Conservation (phyloP, 164 flowering plant species). For the Malania oleifera region DNA sequence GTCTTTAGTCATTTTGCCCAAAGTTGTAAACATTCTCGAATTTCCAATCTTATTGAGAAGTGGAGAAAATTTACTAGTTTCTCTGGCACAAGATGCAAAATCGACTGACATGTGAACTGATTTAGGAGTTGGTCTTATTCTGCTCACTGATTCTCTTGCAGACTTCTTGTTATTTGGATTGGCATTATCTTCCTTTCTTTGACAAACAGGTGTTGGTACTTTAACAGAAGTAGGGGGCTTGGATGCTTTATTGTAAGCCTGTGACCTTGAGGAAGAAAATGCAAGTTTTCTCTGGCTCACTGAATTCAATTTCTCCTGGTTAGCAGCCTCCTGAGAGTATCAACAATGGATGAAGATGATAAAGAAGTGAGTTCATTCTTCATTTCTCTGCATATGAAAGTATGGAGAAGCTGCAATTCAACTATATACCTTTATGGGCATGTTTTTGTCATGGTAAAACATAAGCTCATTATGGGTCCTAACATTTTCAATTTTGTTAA, state of each 20-base stretch:
- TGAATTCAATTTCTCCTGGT: conserved; percentile 18
- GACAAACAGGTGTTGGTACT: conserved; percentile 17
- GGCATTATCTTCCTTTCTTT: conserved; percentile 23
- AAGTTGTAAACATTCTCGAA: conserved; percentile 20
- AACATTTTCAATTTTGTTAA: conserved; percentile 16
- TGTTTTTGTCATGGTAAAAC: conserved; percentile 14
- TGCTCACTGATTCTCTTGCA: conserved; percentile 16
- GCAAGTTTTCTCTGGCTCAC: conserved; percentile 22
- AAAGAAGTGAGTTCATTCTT: neutral
- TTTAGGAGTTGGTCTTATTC: conserved; percentile 31
- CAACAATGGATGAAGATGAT: neutral
- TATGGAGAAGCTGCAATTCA: too few species aligned
- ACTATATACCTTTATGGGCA: conserved; percentile 19
- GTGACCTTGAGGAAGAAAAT: conserved; percentile 25
- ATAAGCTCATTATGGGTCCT: conserved; percentile 9
- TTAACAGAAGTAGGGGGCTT: conserved; percentile 28
- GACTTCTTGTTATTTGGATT: conserved; percentile 24
- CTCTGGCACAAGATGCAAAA: conserved; percentile 26
- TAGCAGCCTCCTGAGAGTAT: conserved; percentile 29
- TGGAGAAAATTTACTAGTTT: conserved; percentile 30
- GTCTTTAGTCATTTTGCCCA: conserved; percentile 24
- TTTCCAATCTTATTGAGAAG: conserved; percentile 20
- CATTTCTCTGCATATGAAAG: too few species aligned
- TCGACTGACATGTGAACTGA: conserved; percentile 66
- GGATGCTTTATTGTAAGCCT: conserved; percentile 23